Evolutionary conservation across 2,329 filamentous ascomycete genomes (phyloP), one percentile per base, ranked within the genome.

Genomic region (Tricladium varicosporioides): DNA sequence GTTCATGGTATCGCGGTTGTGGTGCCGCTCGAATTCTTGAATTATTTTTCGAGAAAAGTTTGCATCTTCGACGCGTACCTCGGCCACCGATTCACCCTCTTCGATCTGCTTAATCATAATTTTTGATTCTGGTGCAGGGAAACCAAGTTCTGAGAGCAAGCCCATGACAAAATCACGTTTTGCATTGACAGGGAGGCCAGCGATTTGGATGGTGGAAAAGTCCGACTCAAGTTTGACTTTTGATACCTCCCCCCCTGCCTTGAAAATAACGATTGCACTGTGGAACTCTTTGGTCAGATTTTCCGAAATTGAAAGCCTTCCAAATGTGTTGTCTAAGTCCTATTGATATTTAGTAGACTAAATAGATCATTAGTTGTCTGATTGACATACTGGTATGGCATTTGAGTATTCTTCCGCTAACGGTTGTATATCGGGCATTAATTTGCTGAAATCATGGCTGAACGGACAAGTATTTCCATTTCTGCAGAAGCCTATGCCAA

Each of bases 191-290:
- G 40, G 18, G 8, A 62, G 51, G 2, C 51, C 54, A 10, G 49
- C 11, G 10, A 62, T 55, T 27, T 60, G 56, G 11, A 60, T 53
- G 8, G 44, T 43, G 1, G 60, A 60, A 22, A 51, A 54, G 33
- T 60, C 58, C 2, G 52, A 58, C 9, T 43, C 19, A 10, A 60
- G 58, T 27, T 55, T 52, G 36, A 60, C 40, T 8, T 31, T 16
- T 27, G 44, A 32, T 43, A 60, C 52, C 32, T 56, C 32, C 13
- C 44, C 51, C 5, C 58, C 48, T 13, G 14, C 51, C 27, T 27
- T 33, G 46, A 60, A 60, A 18, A 51, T 49, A 10, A 55, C 55
- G 13, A 4, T 46, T 2, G 58, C 55, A 8, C 33, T 51, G 14
- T 54, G 40, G 19, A 57, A 36, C 11, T 40, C 27, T 49, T 51